phyloP scores from a whole-genome alignment of 345 rosid species.

The Iberis pinnata region DNA sequence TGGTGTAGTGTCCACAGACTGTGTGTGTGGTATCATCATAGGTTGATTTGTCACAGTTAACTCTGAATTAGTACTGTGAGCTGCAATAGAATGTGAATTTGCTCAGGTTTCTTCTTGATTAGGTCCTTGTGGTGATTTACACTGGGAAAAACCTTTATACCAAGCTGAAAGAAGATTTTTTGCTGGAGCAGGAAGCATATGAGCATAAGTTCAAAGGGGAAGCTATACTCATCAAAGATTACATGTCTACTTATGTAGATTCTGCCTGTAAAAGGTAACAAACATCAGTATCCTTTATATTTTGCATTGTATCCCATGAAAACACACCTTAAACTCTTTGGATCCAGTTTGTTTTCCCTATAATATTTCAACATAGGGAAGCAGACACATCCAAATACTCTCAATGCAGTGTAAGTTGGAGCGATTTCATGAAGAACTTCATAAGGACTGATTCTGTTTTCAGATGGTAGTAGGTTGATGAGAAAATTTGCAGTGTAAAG shows the following conservation, averaged over 20 bases:
- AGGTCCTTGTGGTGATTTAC: too few species aligned
- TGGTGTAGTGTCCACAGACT: too few species aligned
- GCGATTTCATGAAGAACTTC: background rate
- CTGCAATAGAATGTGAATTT: too few species aligned
- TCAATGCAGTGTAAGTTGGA: background rate
- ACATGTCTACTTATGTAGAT: background rate
- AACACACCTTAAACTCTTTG: background rate
- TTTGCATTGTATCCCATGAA: background rate
- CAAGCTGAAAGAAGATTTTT: background rate
- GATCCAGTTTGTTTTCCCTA: background rate
- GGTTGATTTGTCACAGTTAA: too few species aligned
- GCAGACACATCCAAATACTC: too few species aligned
- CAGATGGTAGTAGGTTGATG: background rate
- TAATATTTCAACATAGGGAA: too few species aligned
- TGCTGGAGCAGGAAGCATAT: background rate
- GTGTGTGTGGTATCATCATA: too few species aligned
- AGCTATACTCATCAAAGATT: background rate
- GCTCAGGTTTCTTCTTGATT: too few species aligned
- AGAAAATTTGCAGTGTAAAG: background rate
- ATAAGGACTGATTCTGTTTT: background rate
- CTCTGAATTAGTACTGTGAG: too few species aligned
- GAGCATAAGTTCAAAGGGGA: background rate
- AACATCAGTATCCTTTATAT: background rate
- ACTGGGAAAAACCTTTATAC: too few species aligned
- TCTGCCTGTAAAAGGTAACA: background rate